Percentiles rank a stretch among this genome's conserved stretches.
phyloP scores from a whole-genome alignment of 139 green algal genomes.

The Nannochloris sp. region DNA sequence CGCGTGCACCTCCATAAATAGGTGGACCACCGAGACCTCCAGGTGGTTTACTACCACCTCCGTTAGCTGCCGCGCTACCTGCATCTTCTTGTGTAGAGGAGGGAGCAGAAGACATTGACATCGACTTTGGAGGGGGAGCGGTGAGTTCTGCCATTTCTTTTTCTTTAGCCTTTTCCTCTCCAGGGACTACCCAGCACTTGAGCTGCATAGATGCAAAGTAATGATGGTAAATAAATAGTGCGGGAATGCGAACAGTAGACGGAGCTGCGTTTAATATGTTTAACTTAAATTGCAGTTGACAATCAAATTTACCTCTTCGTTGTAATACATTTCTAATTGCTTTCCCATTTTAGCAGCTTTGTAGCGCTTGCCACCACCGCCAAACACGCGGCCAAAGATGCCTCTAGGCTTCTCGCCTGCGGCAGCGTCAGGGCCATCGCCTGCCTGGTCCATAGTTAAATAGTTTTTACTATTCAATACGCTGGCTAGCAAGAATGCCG shows the following conservation, averaged over 20 bases:
- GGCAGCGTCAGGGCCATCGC: not conserved
- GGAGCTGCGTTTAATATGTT: not conserved
- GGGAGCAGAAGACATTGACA: not conserved
- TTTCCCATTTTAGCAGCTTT: constrained; percentile 16
- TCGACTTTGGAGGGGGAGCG: not conserved
- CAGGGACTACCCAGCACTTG: constrained; percentile 32
- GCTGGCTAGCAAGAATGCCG: not conserved
- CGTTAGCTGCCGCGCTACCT: not conserved
- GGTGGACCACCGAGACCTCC: not conserved
- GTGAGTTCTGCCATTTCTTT: not conserved
- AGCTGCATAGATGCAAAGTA: constrained; percentile 14
- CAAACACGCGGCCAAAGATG: constrained; percentile 4
- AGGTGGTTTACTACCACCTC: no score
- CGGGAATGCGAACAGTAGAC: no score
- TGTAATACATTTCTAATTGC: constrained; percentile 25
- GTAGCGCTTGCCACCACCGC: not conserved
- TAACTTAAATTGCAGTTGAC: not conserved
- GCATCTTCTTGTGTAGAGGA: not conserved
- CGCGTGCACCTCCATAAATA: not conserved
- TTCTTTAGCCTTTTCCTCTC: constrained; percentile 20
- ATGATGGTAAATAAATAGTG: not conserved
- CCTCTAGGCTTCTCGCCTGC: not conserved
- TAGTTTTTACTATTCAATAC: not conserved
- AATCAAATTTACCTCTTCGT: constrained; percentile 20
- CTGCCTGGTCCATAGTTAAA: not conserved